Percentiles rank a stretch among this genome's conserved stretches.
Evolutionary conservation across 257 asterid genomes (phyloP).

Genomic region (Solanum raphanifolium): DNA sequence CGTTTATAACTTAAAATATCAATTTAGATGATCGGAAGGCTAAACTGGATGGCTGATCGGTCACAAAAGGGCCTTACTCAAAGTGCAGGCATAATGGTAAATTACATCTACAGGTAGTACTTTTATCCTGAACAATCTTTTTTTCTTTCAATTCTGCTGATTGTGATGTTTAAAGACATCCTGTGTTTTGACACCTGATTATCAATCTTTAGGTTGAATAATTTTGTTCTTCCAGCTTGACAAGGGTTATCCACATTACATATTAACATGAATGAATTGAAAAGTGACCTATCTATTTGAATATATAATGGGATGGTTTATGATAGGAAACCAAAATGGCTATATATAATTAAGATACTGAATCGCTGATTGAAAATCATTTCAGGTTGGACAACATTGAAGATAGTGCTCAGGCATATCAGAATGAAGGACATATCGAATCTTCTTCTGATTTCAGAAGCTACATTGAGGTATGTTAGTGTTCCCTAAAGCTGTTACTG

Average conservation of each 20-base stretch:
- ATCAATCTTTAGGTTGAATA: not conserved
- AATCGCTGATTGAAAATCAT: not conserved
- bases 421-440: slow-evolving; percentile 52
- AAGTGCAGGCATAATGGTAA: slow-evolving; percentile 95
- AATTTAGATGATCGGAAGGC: slow-evolving; percentile 70
- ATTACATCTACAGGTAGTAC: slow-evolving; percentile 70
- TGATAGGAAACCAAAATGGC: not conserved
- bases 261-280: not conserved
- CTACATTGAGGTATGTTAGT: slow-evolving; percentile 49
- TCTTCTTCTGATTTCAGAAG: slow-evolving; percentile 52
- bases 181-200: not conserved
- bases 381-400: slow-evolving; percentile 83
- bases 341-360: not conserved
- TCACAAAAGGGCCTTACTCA: slow-evolving; percentile 75
- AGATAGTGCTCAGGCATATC: slow-evolving; percentile 69
- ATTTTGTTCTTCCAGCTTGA: not conserved
- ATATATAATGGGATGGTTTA: not conserved
- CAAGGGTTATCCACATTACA: not conserved
- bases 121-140: not conserved
- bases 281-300: not conserved
- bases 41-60: slow-evolving; percentile 94
- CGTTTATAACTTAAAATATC: not conserved
- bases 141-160: not conserved
- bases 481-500: not conserved
- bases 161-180: not conserved